phyloP scores from a whole-genome alignment of 225 moss, liverwort and hornwort genomes.

The Marchantia paleacea region DNA sequence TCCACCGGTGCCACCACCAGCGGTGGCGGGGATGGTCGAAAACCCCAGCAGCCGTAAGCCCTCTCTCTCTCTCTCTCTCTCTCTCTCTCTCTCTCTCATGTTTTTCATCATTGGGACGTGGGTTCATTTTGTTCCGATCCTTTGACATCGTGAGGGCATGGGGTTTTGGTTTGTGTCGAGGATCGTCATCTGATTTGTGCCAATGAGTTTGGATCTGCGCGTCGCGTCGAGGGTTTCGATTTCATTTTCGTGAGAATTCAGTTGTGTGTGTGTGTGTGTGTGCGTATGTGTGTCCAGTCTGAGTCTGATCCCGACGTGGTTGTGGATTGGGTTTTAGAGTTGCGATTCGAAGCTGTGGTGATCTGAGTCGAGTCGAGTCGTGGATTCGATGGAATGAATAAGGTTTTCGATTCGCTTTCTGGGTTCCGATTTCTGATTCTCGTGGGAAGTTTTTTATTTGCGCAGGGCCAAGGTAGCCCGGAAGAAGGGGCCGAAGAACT shows the following conservation, averaged over 20 bases:
- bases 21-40: slow-evolving; percentile 19
- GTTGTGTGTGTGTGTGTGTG: background rate
- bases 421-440: background rate
- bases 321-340: background rate
- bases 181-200: too few species aligned
- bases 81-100: background rate
- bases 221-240: background rate
- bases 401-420: background rate
- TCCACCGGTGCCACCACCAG: slow-evolving; percentile 12
- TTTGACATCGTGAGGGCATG: background rate
- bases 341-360: too few species aligned
- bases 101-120: background rate
- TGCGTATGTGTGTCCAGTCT: too few species aligned
- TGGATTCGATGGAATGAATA: background rate
- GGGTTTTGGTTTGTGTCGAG: background rate
- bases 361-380: background rate
- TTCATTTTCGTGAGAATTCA: background rate
- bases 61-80: background rate
- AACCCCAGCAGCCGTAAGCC: slow-evolving; percentile 37
- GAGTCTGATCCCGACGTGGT: too few species aligned
- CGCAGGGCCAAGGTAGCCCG: slow-evolving; percentile 31
- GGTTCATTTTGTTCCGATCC: background rate
- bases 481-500: slow-evolving; percentile 46
- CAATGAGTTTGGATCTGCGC: too few species aligned
- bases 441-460: background rate